Evolutionary conservation across 345 rosid genomes (phyloP).

Genomic region (Euphorbia peplus): DNA sequence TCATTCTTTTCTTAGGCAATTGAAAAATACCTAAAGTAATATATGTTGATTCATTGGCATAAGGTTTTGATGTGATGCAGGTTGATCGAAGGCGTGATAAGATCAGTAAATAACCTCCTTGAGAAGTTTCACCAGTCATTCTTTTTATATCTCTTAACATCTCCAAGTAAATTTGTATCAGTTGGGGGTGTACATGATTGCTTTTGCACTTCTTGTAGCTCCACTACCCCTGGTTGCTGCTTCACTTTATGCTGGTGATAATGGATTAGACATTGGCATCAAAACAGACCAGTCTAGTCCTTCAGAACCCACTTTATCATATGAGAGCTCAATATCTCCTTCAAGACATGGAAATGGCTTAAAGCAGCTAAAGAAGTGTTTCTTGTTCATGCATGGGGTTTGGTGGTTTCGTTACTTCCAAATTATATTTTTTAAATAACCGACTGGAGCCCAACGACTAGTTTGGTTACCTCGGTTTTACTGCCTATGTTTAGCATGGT

Average conservation of each 20-base stretch:
- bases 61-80: slow-evolving; percentile 41
- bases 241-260: slow-evolving; percentile 64
- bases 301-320: slow-evolving; percentile 4
- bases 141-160: slow-evolving; percentile 79
- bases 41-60: slow-evolving; percentile 13
- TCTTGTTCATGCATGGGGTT: slow-evolving; percentile 69
- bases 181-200: slow-evolving; percentile 98
- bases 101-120: slow-evolving; percentile 90
- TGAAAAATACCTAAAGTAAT: slow-evolving; percentile 1
- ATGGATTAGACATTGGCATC: slow-evolving; percentile 27
- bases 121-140: slow-evolving; percentile 98
- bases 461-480: slow-evolving; percentile 52
- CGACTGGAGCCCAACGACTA: slow-evolving; percentile 45
- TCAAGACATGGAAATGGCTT: slow-evolving; percentile 79
- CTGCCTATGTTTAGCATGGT: slow-evolving; percentile 52
- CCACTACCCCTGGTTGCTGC: slow-evolving; percentile 90
- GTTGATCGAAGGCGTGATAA: slow-evolving; percentile 85
- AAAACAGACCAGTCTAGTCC: slow-evolving; percentile 23
- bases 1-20: slow-evolving; percentile 3
- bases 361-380: slow-evolving; percentile 68
- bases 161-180: slow-evolving; percentile 82
- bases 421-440: slow-evolving; percentile 59
- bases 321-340: slow-evolving; percentile 25
- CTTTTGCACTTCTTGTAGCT: slow-evolving; percentile 83
- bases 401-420: slow-evolving; percentile 60